phyloP scores from a whole-genome alignment of 257 asterid species.

The Solanum microdontum region DNA sequence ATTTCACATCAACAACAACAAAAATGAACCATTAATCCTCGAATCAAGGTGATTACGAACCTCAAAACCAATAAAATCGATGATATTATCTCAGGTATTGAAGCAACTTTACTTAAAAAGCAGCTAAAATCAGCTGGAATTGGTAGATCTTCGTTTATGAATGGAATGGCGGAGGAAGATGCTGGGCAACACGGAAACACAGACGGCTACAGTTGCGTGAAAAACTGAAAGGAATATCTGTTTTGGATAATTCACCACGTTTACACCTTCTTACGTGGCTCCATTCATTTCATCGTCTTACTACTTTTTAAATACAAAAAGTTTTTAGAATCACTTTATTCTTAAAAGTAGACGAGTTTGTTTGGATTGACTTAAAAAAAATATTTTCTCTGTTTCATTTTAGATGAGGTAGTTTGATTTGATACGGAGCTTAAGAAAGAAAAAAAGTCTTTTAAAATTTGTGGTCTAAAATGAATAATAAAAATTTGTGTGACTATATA shows the following conservation, averaged over 20 bases:
- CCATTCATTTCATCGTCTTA: not conserved
- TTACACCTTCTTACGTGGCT: not conserved
- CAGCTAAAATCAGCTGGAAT: not conserved
- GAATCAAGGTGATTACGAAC: not conserved
- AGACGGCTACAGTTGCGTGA: conserved; percentile 7
- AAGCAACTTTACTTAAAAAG: not conserved
- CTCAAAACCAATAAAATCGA: not conserved
- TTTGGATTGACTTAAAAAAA: too few relatives aligned
- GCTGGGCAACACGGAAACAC: not conserved
- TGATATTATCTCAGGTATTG: not conserved
- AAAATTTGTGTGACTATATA: too few relatives aligned
- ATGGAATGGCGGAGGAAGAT: not conserved
- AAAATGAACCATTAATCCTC: not conserved
- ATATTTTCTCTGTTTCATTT: too few relatives aligned
- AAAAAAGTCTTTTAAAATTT: too few relatives aligned
- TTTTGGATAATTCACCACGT: conserved; percentile 4
- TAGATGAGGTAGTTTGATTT: too few relatives aligned
- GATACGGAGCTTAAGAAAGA: too few relatives aligned
- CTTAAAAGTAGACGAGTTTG: too few relatives aligned
- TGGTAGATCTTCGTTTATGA: not conserved
- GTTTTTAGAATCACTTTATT: too few relatives aligned
- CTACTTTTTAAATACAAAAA: not conserved
- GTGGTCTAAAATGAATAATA: too few relatives aligned
- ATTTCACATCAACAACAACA: not conserved
- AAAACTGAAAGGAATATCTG: not conserved